Evolutionary conservation across 78 protist genomes (phyloP).

Genomic region (Anaeramoeba flamelloides): DNA sequence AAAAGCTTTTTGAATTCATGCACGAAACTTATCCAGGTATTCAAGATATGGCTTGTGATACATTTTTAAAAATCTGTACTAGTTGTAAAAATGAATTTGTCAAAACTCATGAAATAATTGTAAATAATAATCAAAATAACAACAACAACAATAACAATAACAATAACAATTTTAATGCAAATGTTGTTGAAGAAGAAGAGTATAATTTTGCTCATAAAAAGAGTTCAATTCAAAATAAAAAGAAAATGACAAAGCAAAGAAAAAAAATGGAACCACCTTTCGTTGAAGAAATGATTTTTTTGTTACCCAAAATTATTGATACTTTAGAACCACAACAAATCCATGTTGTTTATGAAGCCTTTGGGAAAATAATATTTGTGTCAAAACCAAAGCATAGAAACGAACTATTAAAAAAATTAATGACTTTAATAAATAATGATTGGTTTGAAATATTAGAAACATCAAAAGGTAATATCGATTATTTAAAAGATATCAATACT

Average conservation of each 20-base stretch:
- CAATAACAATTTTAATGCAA: too few relatives aligned
- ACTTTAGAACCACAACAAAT: conserved; percentile 35
- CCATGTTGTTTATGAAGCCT: conserved; percentile 80
- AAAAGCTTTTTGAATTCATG: conserved; percentile 95
- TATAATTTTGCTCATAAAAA: too few relatives aligned
- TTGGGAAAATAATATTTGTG: conserved; percentile 66
- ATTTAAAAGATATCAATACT: too few relatives aligned
- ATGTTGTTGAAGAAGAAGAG: too few relatives aligned
- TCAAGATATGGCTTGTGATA: conserved; percentile 98
- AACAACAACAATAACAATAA: too few relatives aligned
- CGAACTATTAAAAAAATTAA: conserved; percentile 29
- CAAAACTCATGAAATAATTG: too few relatives aligned
- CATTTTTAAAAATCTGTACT: conserved; percentile 89
- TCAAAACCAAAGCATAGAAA: conserved; percentile 29
- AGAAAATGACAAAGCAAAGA: conserved; percentile 31
- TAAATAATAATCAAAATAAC: too few relatives aligned
- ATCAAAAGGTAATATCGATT: too few relatives aligned
- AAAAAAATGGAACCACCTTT: conserved; percentile 51
- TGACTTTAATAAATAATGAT: conserved; percentile 59
- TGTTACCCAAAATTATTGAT: conserved; percentile 24
- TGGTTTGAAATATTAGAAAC: too few relatives aligned
- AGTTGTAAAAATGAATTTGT: conserved; percentile 76
- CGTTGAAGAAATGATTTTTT: conserved; percentile 56
- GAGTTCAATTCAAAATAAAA: too few relatives aligned
- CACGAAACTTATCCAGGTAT: conserved; percentile 94